These are phyloP conservation scores for Lecanicillium sp. DNA, from an alignment of 2,329 filamentous ascomycete genomes.

Conservation along the genomic window DNA sequence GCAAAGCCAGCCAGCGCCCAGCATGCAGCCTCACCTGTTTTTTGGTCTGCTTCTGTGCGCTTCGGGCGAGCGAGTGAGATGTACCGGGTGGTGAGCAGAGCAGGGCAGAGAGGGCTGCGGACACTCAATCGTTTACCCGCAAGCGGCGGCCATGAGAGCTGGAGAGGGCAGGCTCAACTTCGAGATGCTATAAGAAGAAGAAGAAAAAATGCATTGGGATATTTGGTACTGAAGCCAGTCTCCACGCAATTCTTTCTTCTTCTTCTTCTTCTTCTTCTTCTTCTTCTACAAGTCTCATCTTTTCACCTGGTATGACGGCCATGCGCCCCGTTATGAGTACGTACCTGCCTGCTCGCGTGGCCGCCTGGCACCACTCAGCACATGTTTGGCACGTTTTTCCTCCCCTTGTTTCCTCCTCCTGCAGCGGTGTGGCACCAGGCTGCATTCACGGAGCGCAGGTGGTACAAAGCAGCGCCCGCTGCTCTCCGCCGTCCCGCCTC, in stretches of 20 bases:
- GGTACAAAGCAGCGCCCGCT: neutral
- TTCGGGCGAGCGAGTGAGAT: neutral
- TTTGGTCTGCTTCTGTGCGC: neutral
- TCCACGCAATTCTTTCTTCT: neutral
- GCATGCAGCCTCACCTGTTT: neutral
- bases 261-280: neutral
- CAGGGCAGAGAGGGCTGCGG: no score
- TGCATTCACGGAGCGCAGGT: neutral
- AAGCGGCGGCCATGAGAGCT: constrained; percentile 9
- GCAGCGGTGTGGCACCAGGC: neutral
- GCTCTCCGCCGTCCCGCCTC: no score
- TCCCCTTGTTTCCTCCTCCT: neutral
- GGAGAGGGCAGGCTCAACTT: neutral
- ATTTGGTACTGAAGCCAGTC: neutral
- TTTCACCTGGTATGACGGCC: neutral
- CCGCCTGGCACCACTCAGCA: neutral
- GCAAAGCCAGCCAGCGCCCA: no score
- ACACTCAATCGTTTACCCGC: no score
- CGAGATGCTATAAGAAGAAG: neutral
- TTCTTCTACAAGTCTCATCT: neutral
- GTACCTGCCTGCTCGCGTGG: constrained; percentile 5
- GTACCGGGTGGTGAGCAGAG: no score
- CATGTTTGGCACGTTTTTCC: constrained; percentile 11
- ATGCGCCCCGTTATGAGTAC: neutral
- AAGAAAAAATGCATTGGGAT: neutral